Base-by-base conservation (phyloP, 805 yeast genomes). In the Yueomyces sp. region DNA sequence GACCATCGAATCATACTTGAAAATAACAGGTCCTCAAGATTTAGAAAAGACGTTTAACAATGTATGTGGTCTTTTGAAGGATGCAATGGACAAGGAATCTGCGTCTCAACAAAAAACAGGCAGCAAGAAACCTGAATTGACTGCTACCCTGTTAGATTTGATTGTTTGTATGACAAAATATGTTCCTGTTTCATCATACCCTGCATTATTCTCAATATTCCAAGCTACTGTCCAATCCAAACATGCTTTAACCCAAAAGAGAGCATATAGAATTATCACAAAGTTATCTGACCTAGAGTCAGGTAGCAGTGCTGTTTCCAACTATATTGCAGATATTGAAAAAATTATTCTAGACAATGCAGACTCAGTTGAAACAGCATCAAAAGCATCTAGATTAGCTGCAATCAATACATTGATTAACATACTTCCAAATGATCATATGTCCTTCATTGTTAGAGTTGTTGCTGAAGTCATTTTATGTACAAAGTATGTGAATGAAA, bases 401-500 rank as follows among this genome's bases (percentile, higher is more conserved):
- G 84, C 94, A 4, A 68, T 92, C 39, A 67, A 71, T 42, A 68
- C 74, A 8, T 56, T 90, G 5, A 63, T 85, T 32, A 73, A 75
- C 27, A 54, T 77, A 26, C 59, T 88, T 38, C 94, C 96, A 19
- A 48, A 66, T 2, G 62, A 72, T 26, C 80, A 82, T 49, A 66
- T 86, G 52, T 74, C 75, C 51, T 86, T 88, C 60, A 79, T 92
- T 51, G 95, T 96, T 27, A 70, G 82, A 8, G 66, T 84, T 37
- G 69, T 87, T 36, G 85, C 95, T 44, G 97, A 92, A 66, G 79
- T 87, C 28, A 90, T 92, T 44, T 68, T 92, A 53, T 78, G 86
- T 30, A 88, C 96, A 5, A 92, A 90, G 63, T 96, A 87, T 57
- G 81, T 78, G 44, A 94, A 90, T 60, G 98, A 92, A 63, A 85